Evolutionary conservation across 306 rosid species (phyloP).

Genomic region (Cicer pinnatifidum): DNA sequence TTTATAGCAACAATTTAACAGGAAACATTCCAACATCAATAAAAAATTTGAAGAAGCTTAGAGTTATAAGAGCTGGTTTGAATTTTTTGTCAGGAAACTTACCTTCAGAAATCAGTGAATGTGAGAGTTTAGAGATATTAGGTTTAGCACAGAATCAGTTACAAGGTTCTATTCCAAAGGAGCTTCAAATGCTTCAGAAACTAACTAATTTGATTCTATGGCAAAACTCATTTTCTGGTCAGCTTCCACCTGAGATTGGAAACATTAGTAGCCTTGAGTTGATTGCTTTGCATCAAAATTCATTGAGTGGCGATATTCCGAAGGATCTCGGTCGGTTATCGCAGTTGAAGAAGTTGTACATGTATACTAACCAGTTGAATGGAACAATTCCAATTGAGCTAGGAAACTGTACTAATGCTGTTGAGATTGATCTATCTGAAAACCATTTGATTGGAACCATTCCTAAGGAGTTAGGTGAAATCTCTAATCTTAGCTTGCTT

Average conservation of each 20-base stretch:
- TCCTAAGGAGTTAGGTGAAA: slow-evolving; percentile 63
- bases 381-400: slow-evolving; percentile 70
- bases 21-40: slow-evolving; percentile 66
- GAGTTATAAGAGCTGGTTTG: slow-evolving; percentile 68
- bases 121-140: slow-evolving; percentile 63
- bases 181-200: slow-evolving; percentile 66
- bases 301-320: slow-evolving; percentile 57
- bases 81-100: slow-evolving; percentile 65
- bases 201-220: slow-evolving; percentile 68
- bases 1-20: slow-evolving; percentile 72
- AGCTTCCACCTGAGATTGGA: slow-evolving; percentile 73
- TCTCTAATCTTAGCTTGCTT: slow-evolving; percentile 64
- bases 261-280: slow-evolving; percentile 61
- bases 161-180: slow-evolving; percentile 67
- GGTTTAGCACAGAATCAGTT: slow-evolving; percentile 75
- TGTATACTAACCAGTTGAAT: slow-evolving; percentile 74
- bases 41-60: slow-evolving; percentile 62
- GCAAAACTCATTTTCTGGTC: slow-evolving; percentile 69
- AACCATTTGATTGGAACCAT: slow-evolving; percentile 63
- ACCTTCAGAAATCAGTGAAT: slow-evolving; percentile 60
- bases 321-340: slow-evolving; percentile 64
- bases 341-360: slow-evolving; percentile 56
- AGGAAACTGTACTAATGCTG: slow-evolving; percentile 68
- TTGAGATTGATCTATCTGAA: slow-evolving; percentile 76
- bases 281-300: slow-evolving; percentile 71